Percentiles rank a stretch among this genome's conserved stretches.
Conservation (phyloP, 495 filamentous ascomycete genomes). For the Copromyces sp. region DNA sequence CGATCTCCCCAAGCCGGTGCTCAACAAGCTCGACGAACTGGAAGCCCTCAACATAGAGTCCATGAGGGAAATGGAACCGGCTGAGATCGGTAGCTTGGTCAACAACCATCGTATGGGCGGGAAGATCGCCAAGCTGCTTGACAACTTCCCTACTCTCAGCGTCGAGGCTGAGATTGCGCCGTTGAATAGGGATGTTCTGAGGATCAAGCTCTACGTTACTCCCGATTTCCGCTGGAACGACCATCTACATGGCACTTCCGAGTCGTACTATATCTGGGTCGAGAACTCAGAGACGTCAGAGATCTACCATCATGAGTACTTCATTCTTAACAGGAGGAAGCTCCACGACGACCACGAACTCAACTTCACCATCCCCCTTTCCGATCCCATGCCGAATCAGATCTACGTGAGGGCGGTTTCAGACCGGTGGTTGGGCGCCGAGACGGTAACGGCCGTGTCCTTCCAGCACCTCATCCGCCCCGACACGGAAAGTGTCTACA, state of each 20-base stretch:
- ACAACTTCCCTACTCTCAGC: conserved; percentile 85
- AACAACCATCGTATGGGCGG: conserved; percentile 81
- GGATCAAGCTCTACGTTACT: conserved; percentile 72
- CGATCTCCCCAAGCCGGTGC: conserved; percentile 60
- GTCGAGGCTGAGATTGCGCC: conserved; percentile 92
- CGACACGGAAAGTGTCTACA: conserved; percentile 95
- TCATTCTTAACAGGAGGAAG: conserved; percentile 81
- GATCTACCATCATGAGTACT: conserved; percentile 97
- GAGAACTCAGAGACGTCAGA: conserved; percentile 97
- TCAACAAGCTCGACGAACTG: conserved; percentile 73
- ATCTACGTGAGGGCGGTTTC: conserved; percentile 93
- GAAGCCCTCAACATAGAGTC: conserved; percentile 65
- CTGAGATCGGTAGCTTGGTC: conserved; percentile 85
- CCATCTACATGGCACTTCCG: conserved; percentile 82
- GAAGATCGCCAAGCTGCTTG: conserved; percentile 66
- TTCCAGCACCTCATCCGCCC: conserved; percentile 97
- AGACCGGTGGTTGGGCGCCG: conserved; percentile 94
- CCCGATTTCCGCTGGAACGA: conserved; percentile 96
- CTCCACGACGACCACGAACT: conserved; percentile 90
- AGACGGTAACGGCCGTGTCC: conserved; percentile 87
- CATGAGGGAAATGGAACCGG: conserved; percentile 80
- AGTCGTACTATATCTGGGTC: conserved; percentile 98
- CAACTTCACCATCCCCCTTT: conserved; percentile 92
- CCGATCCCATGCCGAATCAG: conserved; percentile 85
- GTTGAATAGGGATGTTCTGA: conserved; percentile 84